These are phyloP conservation scores for Alloteropsis angusta DNA, from an alignment of 202 grass and related monocot genomes.

Conservation along the genomic window DNA sequence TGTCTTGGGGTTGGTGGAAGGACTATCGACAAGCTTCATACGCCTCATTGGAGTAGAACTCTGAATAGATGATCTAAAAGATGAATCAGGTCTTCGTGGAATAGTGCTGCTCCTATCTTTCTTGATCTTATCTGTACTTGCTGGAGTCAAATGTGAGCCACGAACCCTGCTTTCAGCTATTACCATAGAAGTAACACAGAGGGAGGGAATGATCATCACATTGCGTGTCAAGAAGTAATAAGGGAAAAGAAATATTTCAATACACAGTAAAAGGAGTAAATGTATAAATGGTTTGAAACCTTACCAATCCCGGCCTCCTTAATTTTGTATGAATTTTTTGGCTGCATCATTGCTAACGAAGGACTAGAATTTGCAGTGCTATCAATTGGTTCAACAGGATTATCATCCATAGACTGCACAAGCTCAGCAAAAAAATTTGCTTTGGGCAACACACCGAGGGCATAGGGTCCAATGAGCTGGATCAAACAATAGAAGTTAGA, in stretches of 20 bases:
- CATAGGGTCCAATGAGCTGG: conserved; percentile 91
- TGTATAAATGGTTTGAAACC: conserved; percentile 6
- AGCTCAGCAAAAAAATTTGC: conserved; percentile 46
- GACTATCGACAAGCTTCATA: conserved; percentile 37
- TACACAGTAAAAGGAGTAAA: not conserved
- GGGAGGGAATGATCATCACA: not conserved
- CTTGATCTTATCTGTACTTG: conserved; percentile 33
- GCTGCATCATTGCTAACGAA: conserved; percentile 23
- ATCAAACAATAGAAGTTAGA: conserved; percentile 25
- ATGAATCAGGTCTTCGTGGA: conserved; percentile 47
- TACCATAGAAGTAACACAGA: conserved; percentile 8
- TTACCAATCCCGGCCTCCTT: conserved; percentile 44
- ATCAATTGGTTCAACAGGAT: conserved; percentile 34
- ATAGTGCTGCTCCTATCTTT: conserved; percentile 39
- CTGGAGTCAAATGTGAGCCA: conserved; percentile 32
- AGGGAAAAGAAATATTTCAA: conserved; percentile 5
- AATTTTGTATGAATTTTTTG: conserved; percentile 41
- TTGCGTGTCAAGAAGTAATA: not conserved
- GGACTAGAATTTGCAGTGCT: conserved; percentile 25
- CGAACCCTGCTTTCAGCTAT: conserved; percentile 48
- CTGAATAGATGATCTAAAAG: conserved; percentile 41
- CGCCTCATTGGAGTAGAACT: conserved; percentile 35
- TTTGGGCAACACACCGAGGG: conserved; percentile 78
- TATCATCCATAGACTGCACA: conserved; percentile 40
- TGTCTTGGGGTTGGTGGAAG: conserved; percentile 36